These are phyloP conservation scores for Meyerozyma carpophila DNA, from an alignment of 1,139 yeast species.

Conservation along the genomic window DNA sequence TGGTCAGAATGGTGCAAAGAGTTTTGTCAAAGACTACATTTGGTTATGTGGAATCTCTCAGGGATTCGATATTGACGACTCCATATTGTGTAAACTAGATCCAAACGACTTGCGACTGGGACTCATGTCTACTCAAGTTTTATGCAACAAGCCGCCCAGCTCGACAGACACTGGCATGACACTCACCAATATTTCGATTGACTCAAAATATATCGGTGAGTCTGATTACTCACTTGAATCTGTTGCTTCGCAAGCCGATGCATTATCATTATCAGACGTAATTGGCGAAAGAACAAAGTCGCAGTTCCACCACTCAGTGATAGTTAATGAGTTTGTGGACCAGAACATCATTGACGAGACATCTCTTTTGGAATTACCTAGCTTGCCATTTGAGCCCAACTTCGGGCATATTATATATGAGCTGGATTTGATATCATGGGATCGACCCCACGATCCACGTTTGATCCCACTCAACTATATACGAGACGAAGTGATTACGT, in stretches of 20 bases:
- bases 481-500: slow-evolving; percentile 6
- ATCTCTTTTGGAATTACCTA: slow-evolving; percentile 14
- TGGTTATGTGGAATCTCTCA: slow-evolving; percentile 38
- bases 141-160: slow-evolving; percentile 32
- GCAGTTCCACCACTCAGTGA: slow-evolving; percentile 27
- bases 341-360: slow-evolving; percentile 24
- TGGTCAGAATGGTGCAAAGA: slow-evolving; percentile 16
- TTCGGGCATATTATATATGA: slow-evolving; percentile 21
- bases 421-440: neutral
- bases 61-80: slow-evolving; percentile 30
- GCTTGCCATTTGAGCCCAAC: slow-evolving; percentile 32
- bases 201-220: slow-evolving; percentile 16
- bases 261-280: slow-evolving; percentile 35
- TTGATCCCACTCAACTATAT: slow-evolving; percentile 7
- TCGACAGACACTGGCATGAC: neutral
- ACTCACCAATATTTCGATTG: neutral
- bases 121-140: slow-evolving; percentile 51
- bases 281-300: slow-evolving; percentile 30
- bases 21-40: slow-evolving; percentile 24
- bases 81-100: slow-evolving; percentile 26
- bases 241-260: slow-evolving; percentile 20
- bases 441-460: neutral
- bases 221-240: slow-evolving; percentile 9
- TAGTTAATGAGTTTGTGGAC: slow-evolving; percentile 34
- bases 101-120: slow-evolving; percentile 50